phyloP scores from a whole-genome alignment of 108 stramenopile genomes.

The Discostella stelligeroides region DNA sequence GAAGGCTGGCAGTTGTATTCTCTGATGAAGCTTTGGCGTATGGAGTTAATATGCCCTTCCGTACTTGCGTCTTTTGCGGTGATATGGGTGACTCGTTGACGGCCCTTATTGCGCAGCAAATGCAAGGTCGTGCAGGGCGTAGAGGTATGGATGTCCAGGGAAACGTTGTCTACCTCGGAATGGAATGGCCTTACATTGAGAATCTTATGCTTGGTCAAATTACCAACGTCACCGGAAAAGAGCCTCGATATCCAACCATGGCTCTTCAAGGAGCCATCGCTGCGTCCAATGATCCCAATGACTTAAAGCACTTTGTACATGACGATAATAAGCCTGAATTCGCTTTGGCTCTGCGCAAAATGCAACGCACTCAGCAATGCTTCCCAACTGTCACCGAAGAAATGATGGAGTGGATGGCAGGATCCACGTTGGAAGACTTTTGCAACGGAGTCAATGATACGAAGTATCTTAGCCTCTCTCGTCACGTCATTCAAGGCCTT shows the following conservation, averaged over 20 bases:
- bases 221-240: conserved; percentile 92
- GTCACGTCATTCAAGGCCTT: conserved; percentile 69
- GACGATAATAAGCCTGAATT: conserved; percentile 61
- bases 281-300: conserved; percentile 81
- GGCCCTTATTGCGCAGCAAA: conserved; percentile 97
- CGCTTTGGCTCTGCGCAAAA: conserved; percentile 72
- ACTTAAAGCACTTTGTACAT: conserved; percentile 75
- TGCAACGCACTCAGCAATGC: conserved; percentile 73
- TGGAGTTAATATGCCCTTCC: conserved; percentile 99
- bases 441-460: conserved; percentile 62
- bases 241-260: conserved; percentile 95
- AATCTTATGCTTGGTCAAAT: conserved; percentile 98
- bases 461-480: conserved; percentile 74
- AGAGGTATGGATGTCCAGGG: conserved; percentile 99
- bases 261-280: conserved; percentile 90
- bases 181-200: conserved; percentile 96
- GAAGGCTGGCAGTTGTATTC: conserved; percentile 98
- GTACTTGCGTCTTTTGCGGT: conserved; percentile 97
- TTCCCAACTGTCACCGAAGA: conserved; percentile 82
- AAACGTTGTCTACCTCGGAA: conserved; percentile 96
- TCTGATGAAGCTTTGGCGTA: conserved; percentile 98
- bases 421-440: conserved; percentile 82
- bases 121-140: conserved; percentile 99
- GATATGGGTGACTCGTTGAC: conserved; percentile 93
- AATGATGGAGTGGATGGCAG: conserved; percentile 85